Evolutionary conservation across 2,329 filamentous ascomycete genomes (phyloP), one percentile per base, ranked within the genome.

Genomic region (Rhinocladiella similis): DNA sequence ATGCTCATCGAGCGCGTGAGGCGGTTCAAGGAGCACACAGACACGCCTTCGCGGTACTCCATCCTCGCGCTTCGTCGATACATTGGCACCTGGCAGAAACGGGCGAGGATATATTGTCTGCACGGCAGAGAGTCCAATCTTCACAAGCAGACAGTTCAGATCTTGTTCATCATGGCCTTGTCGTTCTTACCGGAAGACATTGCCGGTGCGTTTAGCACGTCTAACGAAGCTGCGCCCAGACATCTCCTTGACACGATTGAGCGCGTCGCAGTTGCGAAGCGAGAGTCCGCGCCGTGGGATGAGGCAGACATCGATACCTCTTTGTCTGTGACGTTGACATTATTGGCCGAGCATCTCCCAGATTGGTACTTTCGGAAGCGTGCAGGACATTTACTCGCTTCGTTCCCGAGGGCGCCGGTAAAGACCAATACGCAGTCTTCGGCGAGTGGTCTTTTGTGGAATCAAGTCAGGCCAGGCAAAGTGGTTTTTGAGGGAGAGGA

Each of bases 91-190:
- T 56, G 53, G 53, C 47, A 42, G 35, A 47, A 35, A 36, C 25
- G 47, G 3, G 43, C 42, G 14, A 41, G 53, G 7, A 20, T 19
- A 9, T 47, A 51, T 47, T 52, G 53, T 36, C 47, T 47, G 13
- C 14, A 22, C 18, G 18, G 48, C 16, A 27, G 12, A 35, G 48
- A 56, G 53, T 52, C 53, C 14, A 27, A 39, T 6, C 35, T 56
- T 13, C 27, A 47, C 47, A 56, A 56, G 27, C 27, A 47, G n/a
- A 41, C 42, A 1, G 48, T 52, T 18, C 53, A 56, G 35, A 38
- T 56, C 19, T 43, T 47, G 47, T 56, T 56, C 53, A 56, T 51
- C 19, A 27, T 51, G 20, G 53, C 47, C 22, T 29, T 56, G 47
- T 41, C 53, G 4, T 47, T 56, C n/a, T 46, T 56, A 3, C 53